Evolutionary conservation across 805 yeast genomes (phyloP).

Genomic region (Yueomyces sinensis): DNA sequence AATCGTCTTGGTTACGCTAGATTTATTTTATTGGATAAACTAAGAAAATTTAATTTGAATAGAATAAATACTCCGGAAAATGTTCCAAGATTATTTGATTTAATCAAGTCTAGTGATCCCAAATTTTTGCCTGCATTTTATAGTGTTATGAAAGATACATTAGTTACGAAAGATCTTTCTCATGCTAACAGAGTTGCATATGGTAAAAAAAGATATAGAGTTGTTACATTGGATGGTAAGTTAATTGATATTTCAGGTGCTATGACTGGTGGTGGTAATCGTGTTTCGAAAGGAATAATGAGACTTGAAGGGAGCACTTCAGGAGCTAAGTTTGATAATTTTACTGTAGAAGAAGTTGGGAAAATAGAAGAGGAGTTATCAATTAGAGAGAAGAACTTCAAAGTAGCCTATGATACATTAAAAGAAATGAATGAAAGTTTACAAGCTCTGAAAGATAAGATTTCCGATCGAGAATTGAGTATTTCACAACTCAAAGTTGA

Average conservation of each 20-base stretch:
- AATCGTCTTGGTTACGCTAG: constrained; percentile 81
- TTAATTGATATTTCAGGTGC: constrained; percentile 89
- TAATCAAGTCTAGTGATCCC: constrained; percentile 52
- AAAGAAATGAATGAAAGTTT: constrained; percentile 49
- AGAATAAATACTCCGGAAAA: constrained; percentile 59
- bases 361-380: constrained; percentile 38
- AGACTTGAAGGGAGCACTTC: constrained; percentile 25
- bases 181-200: constrained; percentile 86
- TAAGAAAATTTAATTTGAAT: constrained; percentile 46
- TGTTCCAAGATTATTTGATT: constrained; percentile 74
- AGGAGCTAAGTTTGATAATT: constrained; percentile 19
- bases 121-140: constrained; percentile 80
- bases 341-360: constrained; percentile 42
- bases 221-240: constrained; percentile 87
- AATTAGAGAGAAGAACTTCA: constrained; percentile 41
- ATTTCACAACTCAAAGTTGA: constrained; percentile 51
- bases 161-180: constrained; percentile 65
- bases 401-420: constrained; percentile 35
- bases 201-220: constrained; percentile 68
- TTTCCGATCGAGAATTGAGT: constrained; percentile 55
- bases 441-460: constrained; percentile 43
- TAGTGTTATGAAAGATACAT: constrained; percentile 72
- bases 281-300: constrained; percentile 67
- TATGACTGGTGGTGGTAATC: constrained; percentile 89
- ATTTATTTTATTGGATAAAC: constrained; percentile 66